Percentiles rank a stretch among this genome's conserved stretches.
These are phyloP conservation scores for Alternaria dauci DNA, from an alignment of 2,329 filamentous ascomycete genomes.

Conservation along the genomic window DNA sequence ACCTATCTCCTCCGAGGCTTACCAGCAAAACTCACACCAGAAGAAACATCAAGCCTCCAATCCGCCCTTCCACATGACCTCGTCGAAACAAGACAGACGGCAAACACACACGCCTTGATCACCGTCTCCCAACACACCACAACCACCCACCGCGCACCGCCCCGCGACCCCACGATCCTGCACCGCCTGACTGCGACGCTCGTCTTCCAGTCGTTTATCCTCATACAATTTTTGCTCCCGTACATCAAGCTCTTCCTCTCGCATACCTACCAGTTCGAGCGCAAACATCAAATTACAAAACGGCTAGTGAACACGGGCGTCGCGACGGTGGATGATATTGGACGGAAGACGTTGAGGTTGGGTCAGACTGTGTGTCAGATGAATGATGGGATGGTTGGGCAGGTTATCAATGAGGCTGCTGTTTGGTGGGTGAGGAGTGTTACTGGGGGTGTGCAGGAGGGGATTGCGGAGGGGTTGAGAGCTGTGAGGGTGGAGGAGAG, in stretches of 20 bases:
- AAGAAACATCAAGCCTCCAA: slow-evolving; percentile 63
- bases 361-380: slow-evolving; percentile 66
- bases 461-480: slow-evolving; percentile 63
- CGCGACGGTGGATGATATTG: slow-evolving; percentile 62
- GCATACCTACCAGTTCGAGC: slow-evolving; percentile 68
- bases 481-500: slow-evolving; percentile 50
- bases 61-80: slow-evolving; percentile 58
- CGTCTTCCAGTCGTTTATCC: slow-evolving; percentile 67
- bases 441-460: slow-evolving; percentile 72
- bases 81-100: slow-evolving; percentile 18
- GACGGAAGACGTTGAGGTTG: slow-evolving; percentile 61
- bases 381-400: slow-evolving; percentile 71
- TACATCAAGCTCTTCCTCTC: slow-evolving; percentile 65
- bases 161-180: slow-evolving; percentile 58
- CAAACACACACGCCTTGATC: slow-evolving; percentile 27
- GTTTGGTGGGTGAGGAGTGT: slow-evolving; percentile 71
- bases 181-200: slow-evolving; percentile 65
- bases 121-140: slow-evolving; percentile 18
- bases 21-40: slow-evolving; percentile 63
- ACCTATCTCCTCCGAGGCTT: slow-evolving; percentile 71
- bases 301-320: slow-evolving; percentile 63
- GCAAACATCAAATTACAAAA: slow-evolving; percentile 70
- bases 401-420: slow-evolving; percentile 63
- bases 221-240: slow-evolving; percentile 68
- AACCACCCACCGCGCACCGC: slow-evolving; percentile 11